These are phyloP conservation scores for Penicillium sp. DNA, from an alignment of 2,329 filamentous ascomycete species.

Conservation along the genomic window DNA sequence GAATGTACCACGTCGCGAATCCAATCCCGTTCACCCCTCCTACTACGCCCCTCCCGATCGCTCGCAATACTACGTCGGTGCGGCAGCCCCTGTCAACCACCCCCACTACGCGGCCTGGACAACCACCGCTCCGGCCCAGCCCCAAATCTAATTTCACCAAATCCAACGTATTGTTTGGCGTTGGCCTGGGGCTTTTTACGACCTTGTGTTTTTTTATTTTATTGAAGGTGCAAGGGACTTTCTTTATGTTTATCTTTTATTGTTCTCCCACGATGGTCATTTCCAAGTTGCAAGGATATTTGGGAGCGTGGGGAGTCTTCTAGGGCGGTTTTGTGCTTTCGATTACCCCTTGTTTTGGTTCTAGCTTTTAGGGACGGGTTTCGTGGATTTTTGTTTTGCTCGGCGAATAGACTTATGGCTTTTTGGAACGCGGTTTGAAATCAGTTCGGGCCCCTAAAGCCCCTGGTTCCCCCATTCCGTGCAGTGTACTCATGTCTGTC, in stretches of 20 bases:
- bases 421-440: slow-evolving; percentile 9
- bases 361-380: slow-evolving; percentile 1
- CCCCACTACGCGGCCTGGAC: slow-evolving; percentile 40
- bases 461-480: background rate
- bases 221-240: background rate
- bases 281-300: slow-evolving; percentile 6
- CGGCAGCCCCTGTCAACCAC: slow-evolving; percentile 28
- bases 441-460: background rate
- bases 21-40: slow-evolving; percentile 33
- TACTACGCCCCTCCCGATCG: slow-evolving; percentile 37
- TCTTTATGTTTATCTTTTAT: background rate
- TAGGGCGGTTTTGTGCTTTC: slow-evolving; percentile 7
- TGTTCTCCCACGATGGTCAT: background rate
- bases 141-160: slow-evolving; percentile 34
- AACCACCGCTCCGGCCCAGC: slow-evolving; percentile 39
- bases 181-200: slow-evolving; percentile 10
- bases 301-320: slow-evolving; percentile 7
- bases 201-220: slow-evolving; percentile 8
- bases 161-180: slow-evolving; percentile 5
- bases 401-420: slow-evolving; percentile 17
- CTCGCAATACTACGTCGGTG: slow-evolving; percentile 36
- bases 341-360: slow-evolving; percentile 1
- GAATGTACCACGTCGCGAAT: slow-evolving; percentile 37
- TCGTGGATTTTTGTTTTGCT: slow-evolving; percentile 8
- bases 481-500: slow-evolving; percentile 13